Base-by-base conservation (phyloP, 164 flowering plant species). In the Saururus chinensis region DNA sequence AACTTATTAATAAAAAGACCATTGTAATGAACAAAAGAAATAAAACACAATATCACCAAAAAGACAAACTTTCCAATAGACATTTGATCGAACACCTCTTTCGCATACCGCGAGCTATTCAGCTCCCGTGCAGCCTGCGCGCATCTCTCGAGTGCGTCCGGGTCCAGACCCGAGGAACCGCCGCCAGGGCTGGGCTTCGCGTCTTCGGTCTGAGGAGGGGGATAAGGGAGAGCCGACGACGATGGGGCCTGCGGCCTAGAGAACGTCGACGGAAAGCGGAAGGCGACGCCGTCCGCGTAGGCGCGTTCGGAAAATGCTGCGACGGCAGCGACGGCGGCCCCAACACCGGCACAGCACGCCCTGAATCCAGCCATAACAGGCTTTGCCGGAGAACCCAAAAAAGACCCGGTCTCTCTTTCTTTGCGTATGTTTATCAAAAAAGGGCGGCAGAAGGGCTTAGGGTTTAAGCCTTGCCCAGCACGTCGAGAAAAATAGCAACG, bases 151-250 rank as follows among this genome's bases (percentile, higher is more conserved):
- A 93, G 66, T 9, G 97, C 82, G 70, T 80, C 92, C 0, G 95
- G 97, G 63, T 90, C 97, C 60, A 93, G 90, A 20, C 98, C 97
- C 23, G 89, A 76, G 0, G 98, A 78, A 0, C 84, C 63, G 0
- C 92, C 87, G 63, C 92, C 71, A 23, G 96, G 98, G 63, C 92
- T 70, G 25, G 96, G 98, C 45, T 82, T 68, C 53, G 87, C 84
- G 54, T 89, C 87, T 40, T 62, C 53, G 16, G 57, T 14, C n/a
- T 40, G n/a, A 35, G 73, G 53, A 2, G 59, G 19, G n/a, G 26
- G 37, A 6, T 30, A 30, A 6, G 37, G 37, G 37, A 30, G 53
- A 8, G 57, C 17, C 22, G 59, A n/a, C 40, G 6, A 49, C n/a
- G 61, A 68, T 45, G 62, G 68, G 17, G 14, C 49, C 11, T 45